Base-by-base conservation (phyloP, 441 rosid genomes). In the Adansonia gregorii region DNA sequence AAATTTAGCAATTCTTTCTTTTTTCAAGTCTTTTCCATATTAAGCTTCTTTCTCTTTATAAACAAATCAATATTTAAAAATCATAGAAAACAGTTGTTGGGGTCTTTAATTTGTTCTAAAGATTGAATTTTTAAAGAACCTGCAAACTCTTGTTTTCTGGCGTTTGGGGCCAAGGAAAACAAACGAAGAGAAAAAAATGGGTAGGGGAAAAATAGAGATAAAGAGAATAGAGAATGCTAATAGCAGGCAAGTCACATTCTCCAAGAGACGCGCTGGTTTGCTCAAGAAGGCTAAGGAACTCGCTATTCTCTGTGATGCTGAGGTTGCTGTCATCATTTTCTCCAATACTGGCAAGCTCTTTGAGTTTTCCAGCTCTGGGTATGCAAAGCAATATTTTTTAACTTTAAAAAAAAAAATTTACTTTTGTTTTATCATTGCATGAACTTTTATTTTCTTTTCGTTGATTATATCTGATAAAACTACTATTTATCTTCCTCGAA, bases 231-330 rank as follows among this genome's bases (percentile, higher is more conserved):
- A 93, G 81, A 93, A 93, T 86, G 89, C 97, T 45, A 95, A 93
- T 78, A 95, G 93, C 84, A 93, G 99, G 72, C 98, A 95, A 86
- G 98, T 95, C 45, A 95, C 99, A 63, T 95, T 95, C 92, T 95
- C 97, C 9, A 95, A 95, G 84, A 90, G 99, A 76, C 91, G 98
- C 80, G 78, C 88, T 77, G 99, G 99, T 59, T 83, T 95, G 89
- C 93, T 95, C 6, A 95, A 95, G 82, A 95, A 95, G 79, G 98
- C 99, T 79, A 91, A 81, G 52, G 99, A 95, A 80, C 95, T 95
- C 81, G 87, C 98, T 75, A 86, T 93, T 83, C 92, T 95, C 15
- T 93, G 98, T 76, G 98, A 95, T 80, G 92, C 98, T 79, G 98
- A 95, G 85, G 94, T 95, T 88, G 94, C 98, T 78, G 93, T 92